Evolutionary conservation across 345 rosid genomes (phyloP).

Genomic region (Rhodomyrtus tomentosa): DNA sequence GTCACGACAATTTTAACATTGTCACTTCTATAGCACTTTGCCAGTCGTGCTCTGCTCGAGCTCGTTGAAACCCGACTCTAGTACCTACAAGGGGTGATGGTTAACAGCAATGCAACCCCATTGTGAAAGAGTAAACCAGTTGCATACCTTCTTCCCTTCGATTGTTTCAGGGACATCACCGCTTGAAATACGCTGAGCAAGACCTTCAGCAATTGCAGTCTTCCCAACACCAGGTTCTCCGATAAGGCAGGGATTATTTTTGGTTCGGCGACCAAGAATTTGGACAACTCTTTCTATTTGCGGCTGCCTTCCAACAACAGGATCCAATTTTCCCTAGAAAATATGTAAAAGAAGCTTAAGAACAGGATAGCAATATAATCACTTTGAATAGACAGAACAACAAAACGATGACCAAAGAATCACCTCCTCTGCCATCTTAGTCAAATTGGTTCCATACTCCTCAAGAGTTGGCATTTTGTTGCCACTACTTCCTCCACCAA

Average conservation of each 20-base stretch:
- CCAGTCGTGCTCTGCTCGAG: not conserved
- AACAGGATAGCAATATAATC: not conserved
- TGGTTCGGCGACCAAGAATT: conserved; percentile 91
- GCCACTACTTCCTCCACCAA: conserved; percentile 66
- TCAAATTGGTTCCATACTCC: conserved; percentile 95
- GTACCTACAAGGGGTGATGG: not conserved
- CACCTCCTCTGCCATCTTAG: conserved; percentile 97
- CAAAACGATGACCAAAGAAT: not conserved
- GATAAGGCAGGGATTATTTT: conserved; percentile 95
- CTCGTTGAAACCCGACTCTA: not conserved
- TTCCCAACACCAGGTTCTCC: conserved; percentile 99
- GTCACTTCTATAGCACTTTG: not conserved
- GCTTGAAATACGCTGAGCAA: conserved; percentile 81
- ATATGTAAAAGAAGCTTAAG: not conserved
- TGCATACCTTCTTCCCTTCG: conserved; percentile 80
- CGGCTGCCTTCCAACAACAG: conserved; percentile 95
- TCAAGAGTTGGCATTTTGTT: conserved; percentile 98
- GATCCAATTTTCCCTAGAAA: conserved; percentile 85
- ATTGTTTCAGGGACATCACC: conserved; percentile 99
- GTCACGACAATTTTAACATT: not conserved
- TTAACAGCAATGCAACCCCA: not conserved
- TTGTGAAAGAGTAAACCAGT: not conserved
- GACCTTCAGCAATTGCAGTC: conserved; percentile 99
- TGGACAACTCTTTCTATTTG: conserved; percentile 96
- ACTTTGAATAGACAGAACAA: not conserved